These are phyloP conservation scores for Thelephora aurantiotincta DNA, from an alignment of 768 basidiomycete species.

Conservation along the genomic window DNA sequence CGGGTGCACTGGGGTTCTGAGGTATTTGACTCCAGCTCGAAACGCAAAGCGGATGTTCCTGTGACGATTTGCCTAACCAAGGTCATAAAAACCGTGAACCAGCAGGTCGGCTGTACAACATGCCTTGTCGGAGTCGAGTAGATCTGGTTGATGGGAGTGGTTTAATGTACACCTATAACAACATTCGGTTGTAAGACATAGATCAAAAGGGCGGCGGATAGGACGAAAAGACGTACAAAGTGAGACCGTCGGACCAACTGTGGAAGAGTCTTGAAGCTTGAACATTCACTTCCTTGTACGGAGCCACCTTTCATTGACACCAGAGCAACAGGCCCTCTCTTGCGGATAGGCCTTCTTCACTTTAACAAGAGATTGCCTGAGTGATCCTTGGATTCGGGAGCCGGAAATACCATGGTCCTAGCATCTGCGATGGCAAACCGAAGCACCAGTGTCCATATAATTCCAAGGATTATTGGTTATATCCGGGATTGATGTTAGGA, in stretches of 20 bases:
- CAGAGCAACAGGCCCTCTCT: conserved; percentile 95
- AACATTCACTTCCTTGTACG: conserved; percentile 85
- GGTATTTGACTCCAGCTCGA: conserved; percentile 69
- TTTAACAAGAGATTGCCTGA: conserved; percentile 16
- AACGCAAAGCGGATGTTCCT: conserved; percentile 84
- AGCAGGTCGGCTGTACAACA: conserved; percentile 2
- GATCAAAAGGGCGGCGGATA: conserved; percentile 1
- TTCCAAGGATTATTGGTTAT: conserved; percentile 96
- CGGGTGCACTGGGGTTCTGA: conserved; percentile 73
- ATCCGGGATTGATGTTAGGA: conserved; percentile 35
- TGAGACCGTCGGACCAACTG: conserved; percentile 90
- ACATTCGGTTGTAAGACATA: background rate
- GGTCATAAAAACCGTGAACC: conserved; percentile 6
- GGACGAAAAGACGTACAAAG: conserved; percentile 47
- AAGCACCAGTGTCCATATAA: conserved; percentile 98
- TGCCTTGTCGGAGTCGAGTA: conserved; percentile 88
- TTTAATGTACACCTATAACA: conserved; percentile 83
- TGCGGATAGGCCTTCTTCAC: conserved; percentile 96
- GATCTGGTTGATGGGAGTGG: conserved; percentile 92
- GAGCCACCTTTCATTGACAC: conserved; percentile 93
- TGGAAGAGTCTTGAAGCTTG: conserved; percentile 88
- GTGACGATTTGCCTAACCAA: conserved; percentile 53
- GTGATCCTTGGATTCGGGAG: background rate
- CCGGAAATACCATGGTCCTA: conserved; percentile 42
- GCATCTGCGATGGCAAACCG: conserved; percentile 98